Percentiles rank a stretch among this genome's conserved stretches.
Conservation (phyloP, 768 basidiomycete genomes). For the Mycena metata region DNA sequence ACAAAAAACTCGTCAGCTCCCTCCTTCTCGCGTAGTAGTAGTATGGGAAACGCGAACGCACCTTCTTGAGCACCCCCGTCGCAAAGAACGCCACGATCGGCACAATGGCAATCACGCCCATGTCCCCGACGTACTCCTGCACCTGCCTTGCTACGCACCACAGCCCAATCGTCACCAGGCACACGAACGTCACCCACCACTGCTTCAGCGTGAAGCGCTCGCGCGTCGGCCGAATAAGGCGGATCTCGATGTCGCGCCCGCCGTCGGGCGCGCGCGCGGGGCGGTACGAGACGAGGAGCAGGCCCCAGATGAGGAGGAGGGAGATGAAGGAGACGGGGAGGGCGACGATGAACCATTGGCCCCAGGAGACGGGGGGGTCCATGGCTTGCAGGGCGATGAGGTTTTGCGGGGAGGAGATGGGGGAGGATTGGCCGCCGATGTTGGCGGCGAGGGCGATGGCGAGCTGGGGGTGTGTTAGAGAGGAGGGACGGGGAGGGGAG, state of each 20-base stretch:
- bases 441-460: slow-evolving; percentile 99
- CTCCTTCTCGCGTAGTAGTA: slow-evolving; percentile 3
- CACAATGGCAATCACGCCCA: slow-evolving; percentile 96
- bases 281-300: slow-evolving; percentile 86
- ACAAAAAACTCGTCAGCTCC: slow-evolving; percentile 14
- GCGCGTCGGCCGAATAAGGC: slow-evolving; percentile 83
- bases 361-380: slow-evolving; percentile 90
- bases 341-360: slow-evolving; percentile 93
- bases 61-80: slow-evolving; percentile 94
- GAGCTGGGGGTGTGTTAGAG: slow-evolving; percentile 63
- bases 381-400: slow-evolving; percentile 92
- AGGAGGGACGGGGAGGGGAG: neutral
- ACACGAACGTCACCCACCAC: slow-evolving; percentile 90
- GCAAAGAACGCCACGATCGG: slow-evolving; percentile 96
- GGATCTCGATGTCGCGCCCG: slow-evolving; percentile 85
- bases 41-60: slow-evolving; percentile 44
- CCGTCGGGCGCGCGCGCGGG: slow-evolving; percentile 81
- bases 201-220: slow-evolving; percentile 89
- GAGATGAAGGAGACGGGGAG: slow-evolving; percentile 91
- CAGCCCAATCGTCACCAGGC: slow-evolving; percentile 84
- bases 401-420: slow-evolving; percentile 98
- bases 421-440: slow-evolving; percentile 97
- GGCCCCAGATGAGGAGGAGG: slow-evolving; percentile 90
- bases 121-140: slow-evolving; percentile 86
- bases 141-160: slow-evolving; percentile 92